Evolutionary conservation across 176 grass and related monocot genomes (phyloP).

Genomic region (Melocanna baccifera): DNA sequence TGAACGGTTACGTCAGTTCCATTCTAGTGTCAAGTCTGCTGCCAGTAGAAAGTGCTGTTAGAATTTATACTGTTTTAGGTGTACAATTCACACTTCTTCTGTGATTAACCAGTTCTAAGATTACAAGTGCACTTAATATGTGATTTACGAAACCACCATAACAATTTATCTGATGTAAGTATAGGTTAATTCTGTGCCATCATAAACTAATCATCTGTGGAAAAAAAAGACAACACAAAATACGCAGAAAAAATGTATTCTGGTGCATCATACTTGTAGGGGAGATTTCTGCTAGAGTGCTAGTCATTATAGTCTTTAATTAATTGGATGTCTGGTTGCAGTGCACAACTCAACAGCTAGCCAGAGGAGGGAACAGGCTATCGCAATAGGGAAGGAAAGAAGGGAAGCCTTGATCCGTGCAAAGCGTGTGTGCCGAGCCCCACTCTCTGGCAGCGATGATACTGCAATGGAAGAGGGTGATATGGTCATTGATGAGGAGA

Average conservation of each 20-base stretch:
- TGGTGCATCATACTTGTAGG: not conserved
- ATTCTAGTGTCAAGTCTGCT: not conserved
- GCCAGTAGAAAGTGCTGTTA: not conserved
- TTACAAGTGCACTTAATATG: not conserved
- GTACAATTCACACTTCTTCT: not conserved
- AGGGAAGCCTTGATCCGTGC: slow-evolving; percentile 92
- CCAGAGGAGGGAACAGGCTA: slow-evolving; percentile 67
- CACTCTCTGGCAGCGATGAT: slow-evolving; percentile 53
- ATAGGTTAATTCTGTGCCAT: slow-evolving; percentile 8
- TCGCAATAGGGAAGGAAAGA: slow-evolving; percentile 89
- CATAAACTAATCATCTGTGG: not conserved
- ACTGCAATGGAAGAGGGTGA: slow-evolving; percentile 56
- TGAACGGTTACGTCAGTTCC: not conserved
- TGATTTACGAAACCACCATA: not conserved
- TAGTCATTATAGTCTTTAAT: slow-evolving; percentile 17
- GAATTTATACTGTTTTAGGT: not conserved
- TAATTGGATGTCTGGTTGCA: slow-evolving; percentile 46
- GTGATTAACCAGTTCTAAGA: not conserved
- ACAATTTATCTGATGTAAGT: not conserved
- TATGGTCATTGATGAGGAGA: slow-evolving; percentile 81
- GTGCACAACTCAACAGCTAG: slow-evolving; percentile 57
- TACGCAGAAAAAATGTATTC: not conserved
- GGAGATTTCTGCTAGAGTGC: not conserved
- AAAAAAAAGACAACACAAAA: not conserved
- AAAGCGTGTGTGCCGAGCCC: slow-evolving; percentile 79